Conservation (phyloP, 2,329 filamentous ascomycete genomes). For the Penicillium sp. region DNA sequence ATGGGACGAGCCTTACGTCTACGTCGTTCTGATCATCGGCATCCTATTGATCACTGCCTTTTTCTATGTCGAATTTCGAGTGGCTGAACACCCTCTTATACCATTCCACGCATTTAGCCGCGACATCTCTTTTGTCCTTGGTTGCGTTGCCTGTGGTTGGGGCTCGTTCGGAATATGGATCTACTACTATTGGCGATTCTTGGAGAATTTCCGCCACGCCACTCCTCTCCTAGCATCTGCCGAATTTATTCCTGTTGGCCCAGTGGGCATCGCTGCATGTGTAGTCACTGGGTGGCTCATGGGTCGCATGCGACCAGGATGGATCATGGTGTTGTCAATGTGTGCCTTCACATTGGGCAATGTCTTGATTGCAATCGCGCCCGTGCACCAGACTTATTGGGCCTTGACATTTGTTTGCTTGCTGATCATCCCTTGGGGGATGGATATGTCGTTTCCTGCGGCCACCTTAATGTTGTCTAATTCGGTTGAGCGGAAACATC, state of each 20-base stretch:
- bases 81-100: conserved; percentile 55
- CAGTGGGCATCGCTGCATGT: conserved; percentile 33
- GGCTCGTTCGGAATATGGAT: conserved; percentile 44
- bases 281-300: conserved; percentile 30
- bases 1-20: conserved; percentile 59
- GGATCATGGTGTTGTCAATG: conserved; percentile 32
- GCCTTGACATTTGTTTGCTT: conserved; percentile 59
- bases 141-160: conserved; percentile 45
- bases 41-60: conserved; percentile 56
- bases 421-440: conserved; percentile 60
- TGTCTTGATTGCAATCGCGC: conserved; percentile 47
- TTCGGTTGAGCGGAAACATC: conserved; percentile 46
- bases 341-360: conserved; percentile 44
- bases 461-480: conserved; percentile 62
- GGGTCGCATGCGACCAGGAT: conserved; percentile 20
- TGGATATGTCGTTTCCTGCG: conserved; percentile 67
- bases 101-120: conserved; percentile 49
- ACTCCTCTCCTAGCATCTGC: conserved; percentile 32
- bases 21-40: conserved; percentile 58
- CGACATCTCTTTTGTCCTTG: conserved; percentile 37
- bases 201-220: conserved; percentile 24
- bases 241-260: conserved; percentile 30
- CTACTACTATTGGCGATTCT: conserved; percentile 42
- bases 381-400: conserved; percentile 63
- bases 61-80: conserved; percentile 50